These are phyloP conservation scores for Anisodus acutangulus DNA, from an alignment of 257 asterid species.

Conservation along the genomic window DNA sequence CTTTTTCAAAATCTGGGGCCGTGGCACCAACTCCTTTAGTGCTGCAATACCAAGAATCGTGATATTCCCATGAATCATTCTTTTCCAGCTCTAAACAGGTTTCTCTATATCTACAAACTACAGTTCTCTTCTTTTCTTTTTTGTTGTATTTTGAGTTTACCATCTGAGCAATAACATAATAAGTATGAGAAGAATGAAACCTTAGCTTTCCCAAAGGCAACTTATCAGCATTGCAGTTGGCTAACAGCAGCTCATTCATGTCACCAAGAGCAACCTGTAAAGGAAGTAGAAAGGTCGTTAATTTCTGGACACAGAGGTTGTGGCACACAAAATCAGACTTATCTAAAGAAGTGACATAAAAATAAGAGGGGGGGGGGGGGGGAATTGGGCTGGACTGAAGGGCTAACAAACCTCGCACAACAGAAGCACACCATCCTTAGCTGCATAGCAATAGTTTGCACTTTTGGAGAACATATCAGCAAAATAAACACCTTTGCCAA, in stretches of 20 bases:
- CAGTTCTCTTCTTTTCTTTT: neutral
- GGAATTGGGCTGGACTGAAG: neutral
- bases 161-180: neutral
- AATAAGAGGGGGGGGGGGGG: neutral
- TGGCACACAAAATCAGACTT: neutral
- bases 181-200: constrained; percentile 39
- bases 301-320: neutral
- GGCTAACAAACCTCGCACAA: constrained; percentile 66
- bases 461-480: constrained; percentile 99
- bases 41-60: constrained; percentile 44
- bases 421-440: constrained; percentile 76
- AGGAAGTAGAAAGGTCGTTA: constrained; percentile 21
- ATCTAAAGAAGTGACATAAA: neutral
- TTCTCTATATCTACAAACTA: neutral
- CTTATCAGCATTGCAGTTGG: constrained; percentile 73
- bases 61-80: neutral
- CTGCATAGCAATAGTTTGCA: constrained; percentile 82
- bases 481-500: constrained; percentile 97
- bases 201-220: constrained; percentile 87
- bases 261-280: constrained; percentile 93
- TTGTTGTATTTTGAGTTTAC: constrained; percentile 7
- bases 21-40: constrained; percentile 88
- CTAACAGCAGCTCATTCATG: constrained; percentile 73
- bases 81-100: constrained; percentile 12
- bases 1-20: constrained; percentile 69